Evolutionary conservation across 75 land plant species (phyloP), one percentile per base, ranked within the genome.

Genomic region (Adiantum capillusveneris): DNA sequence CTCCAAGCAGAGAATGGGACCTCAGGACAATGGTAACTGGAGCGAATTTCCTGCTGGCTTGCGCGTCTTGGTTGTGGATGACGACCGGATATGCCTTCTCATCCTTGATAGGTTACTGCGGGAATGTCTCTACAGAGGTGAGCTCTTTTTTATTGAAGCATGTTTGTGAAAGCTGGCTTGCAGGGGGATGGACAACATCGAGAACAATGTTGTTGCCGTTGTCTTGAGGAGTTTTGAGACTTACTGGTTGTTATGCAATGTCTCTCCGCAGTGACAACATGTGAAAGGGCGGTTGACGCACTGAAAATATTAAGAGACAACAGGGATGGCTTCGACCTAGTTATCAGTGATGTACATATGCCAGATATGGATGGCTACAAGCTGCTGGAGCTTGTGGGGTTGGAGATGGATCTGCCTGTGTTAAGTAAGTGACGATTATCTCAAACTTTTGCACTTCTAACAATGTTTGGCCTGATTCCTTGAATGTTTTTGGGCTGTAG

Each of bases 331-430:
- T 83, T 78, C 68, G 81, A 83, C 66, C 58, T 83, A 31, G 73
- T 83, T 0, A 64, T 83, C 24, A 83, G 85, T 58, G 85, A 83
- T 66, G 85, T 83, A 30, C 70, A 83, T 50, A 83, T 83, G 85
- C 85, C 85, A 67, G 85, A 83, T 56, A 83, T 83, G 82, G 85
- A 83, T 69, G 85, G 85, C 2, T 83, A 60, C 59, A 83, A 78
- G 58, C 75, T 83, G 11, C 85, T 83, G 49, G 85, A 79, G 66
- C 76, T 57, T 72, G 79, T 83, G 72, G 85, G 85, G 16, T 67
- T 83, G 18, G 85, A 83, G 68, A 83, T 83, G 85, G 85, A 83
- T 52, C 75, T 83, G 16, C 85, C 85, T 56, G 85, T 83, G 19
- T 79, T 83, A 45, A 83, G 85, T 83, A 60, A 73, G 85, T 17